Evolutionary conservation across 2,329 filamentous ascomycete species (phyloP), one percentile per base, ranked within the genome.

Genomic region (Thermoascus crustaceus): DNA sequence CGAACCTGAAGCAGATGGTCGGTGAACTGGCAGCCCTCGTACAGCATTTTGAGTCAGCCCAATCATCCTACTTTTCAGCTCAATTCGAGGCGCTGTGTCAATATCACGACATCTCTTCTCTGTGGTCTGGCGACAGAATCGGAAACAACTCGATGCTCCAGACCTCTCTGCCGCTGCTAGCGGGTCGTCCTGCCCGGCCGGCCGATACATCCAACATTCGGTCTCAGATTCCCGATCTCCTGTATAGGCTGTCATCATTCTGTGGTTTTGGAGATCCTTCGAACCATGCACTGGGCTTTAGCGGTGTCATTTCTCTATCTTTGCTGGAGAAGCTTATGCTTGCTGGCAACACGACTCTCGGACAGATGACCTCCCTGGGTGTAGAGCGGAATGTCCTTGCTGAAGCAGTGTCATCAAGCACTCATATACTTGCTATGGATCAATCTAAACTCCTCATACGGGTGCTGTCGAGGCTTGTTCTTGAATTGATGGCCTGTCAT

Each of bases 371-470:
- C 29, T 66, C 81, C 11, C 64, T 86, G 0, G 78, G 83, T 54
- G 64, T 68, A 1, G 82, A 86, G 50, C 60, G 84, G 32, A 76
- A 77, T 6, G 63, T 73, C 3, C 62, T 84, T 40, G 75, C 75
- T 7, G 67, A 68, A 29, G 70, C 76, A 37, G 47, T 82, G 17
- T 60, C 71, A 31, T 53, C 59, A 22, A 66, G 75, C 39, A 70
- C 69, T 35, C 50, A 60, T 20, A 59, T 73, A 17, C 56, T 81
- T 26, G 57, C 66, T 3, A 54, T 63, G 9, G 69, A 78, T 46
- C 69, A 75, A 2, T 46, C 75, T 3, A 47, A 52, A 7, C 61
- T 68, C 26, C 61, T 81, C 11, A 69, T 69, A 41, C 48, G 60
- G 7, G 49, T 72, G 5, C 57, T 82, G 10, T 63, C 50, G 11